Conservation (phyloP, 2,329 filamentous ascomycete genomes). For the Colletotrichum australisinense region DNA sequence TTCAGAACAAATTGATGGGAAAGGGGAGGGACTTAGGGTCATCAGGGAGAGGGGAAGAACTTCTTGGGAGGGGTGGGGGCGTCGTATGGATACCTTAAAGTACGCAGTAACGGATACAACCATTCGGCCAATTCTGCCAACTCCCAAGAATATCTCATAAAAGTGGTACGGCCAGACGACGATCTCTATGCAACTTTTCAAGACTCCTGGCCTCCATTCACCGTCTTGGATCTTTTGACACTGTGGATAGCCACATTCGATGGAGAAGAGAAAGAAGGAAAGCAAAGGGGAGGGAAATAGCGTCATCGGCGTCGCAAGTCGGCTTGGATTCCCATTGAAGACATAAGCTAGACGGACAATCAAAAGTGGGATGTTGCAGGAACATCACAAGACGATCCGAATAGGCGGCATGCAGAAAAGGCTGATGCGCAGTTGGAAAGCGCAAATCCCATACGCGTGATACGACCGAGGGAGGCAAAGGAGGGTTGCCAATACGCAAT, state of each 20-base stretch:
- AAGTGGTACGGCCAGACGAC: not conserved
- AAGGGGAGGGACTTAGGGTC: not conserved
- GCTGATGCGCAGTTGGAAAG: not conserved
- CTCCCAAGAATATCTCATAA: not conserved
- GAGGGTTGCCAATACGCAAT: slow-evolving; percentile 6
- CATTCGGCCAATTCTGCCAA: not conserved
- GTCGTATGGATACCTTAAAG: not conserved
- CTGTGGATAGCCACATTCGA: not conserved
- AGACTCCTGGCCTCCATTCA: not conserved
- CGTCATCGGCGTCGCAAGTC: not conserved
- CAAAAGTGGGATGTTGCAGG: slow-evolving; percentile 6
- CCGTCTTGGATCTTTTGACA: not conserved
- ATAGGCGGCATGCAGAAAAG: slow-evolving; percentile 19
- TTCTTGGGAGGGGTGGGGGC: not conserved
- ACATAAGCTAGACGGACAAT: not conserved
- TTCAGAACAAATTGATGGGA: slow-evolving; percentile 3
- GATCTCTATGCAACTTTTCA: not conserved
- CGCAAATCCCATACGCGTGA: slow-evolving; percentile 16
- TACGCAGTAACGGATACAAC: not conserved
- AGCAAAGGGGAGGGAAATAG: not conserved
- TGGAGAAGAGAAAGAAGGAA: not conserved
- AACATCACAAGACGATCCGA: slow-evolving; percentile 16
- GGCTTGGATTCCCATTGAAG: not conserved
- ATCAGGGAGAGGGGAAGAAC: not conserved
- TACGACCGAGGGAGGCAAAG: not conserved